Conservation (phyloP, 306 rosid species). For the Cajanus cajan region DNA sequence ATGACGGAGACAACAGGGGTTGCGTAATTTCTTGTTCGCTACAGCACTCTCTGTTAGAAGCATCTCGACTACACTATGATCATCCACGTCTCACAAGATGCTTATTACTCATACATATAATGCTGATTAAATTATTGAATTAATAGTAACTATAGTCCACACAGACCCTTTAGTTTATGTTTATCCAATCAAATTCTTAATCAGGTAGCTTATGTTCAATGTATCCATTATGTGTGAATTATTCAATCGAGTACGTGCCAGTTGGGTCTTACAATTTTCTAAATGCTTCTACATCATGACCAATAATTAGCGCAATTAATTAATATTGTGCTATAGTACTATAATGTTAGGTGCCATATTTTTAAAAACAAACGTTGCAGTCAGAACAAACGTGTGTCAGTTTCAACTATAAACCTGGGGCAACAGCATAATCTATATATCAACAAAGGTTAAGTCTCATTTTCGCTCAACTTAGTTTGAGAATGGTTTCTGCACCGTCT, state of each 20-base stretch:
- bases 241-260: conserved; percentile 35
- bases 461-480: too few species aligned
- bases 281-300: conserved; percentile 33
- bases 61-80: conserved; percentile 23
- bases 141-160: not conserved
- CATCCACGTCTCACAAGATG: conserved; percentile 12
- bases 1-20: not conserved
- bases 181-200: not conserved
- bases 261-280: conserved; percentile 46
- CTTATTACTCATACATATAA: not conserved
- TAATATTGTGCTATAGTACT: too few species aligned
- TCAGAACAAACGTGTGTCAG: too few species aligned
- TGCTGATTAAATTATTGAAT: not conserved
- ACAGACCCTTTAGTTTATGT: not conserved
- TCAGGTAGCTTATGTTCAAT: not conserved
- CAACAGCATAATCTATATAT: too few species aligned
- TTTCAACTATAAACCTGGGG: too few species aligned
- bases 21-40: conserved; percentile 11
- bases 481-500: too few species aligned
- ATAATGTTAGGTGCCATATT: too few species aligned
- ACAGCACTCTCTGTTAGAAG: conserved; percentile 14
- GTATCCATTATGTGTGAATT: conserved; percentile 3
- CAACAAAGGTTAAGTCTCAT: too few species aligned
- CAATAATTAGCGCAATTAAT: not conserved
- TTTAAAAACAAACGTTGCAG: too few species aligned